Evolutionary conservation across 805 yeast genomes (phyloP), one percentile per base, ranked within the genome.

Genomic region (Teunomyces cretensis): DNA sequence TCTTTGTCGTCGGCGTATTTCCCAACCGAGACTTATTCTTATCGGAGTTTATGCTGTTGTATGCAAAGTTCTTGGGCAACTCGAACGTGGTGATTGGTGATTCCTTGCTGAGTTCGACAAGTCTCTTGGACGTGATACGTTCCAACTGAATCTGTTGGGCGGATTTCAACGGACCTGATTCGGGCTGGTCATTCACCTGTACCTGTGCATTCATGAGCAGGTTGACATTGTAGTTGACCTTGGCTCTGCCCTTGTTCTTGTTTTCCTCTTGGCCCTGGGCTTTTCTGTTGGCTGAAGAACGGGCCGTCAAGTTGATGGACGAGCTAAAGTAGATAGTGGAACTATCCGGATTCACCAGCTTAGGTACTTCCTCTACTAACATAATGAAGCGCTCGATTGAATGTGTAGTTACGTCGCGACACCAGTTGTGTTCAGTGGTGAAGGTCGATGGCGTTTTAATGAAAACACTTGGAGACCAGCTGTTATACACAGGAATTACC

Each of bases 301-400:
- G 54, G 5, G 77, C 76, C 6, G 70, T 59, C 12, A 72, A 55
- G 48, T 72, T 72, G 28, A 71, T 67, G 39, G 71, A 67, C 13
- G 75, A 71, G 32, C 66, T 54, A 53, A 71, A 71, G 52, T 71
- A 71, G 6, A 72, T 55, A 0, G 75, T 70, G 9, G 74, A 61
- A 26, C 59, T 51, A 30, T 62, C 64, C 9, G 68, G 48, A 43
- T 59, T 58, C 27, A 57, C 52, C 9, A 59, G 48, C 44, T 60
- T 67, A 11, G 77, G 77, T 14, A 72, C 52, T 45, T 72, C 76
- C 48, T 72, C 77, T 7, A 72, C 73, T 19, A 72, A 58, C 77
- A 72, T 72, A 15, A 37, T 27, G 35, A 14, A n/a, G 26, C 4
- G 6, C 22, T 19, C 22, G 22, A 19, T 19, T 19, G 22, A 19